A percentile compares a stretch with the other conserved stretches of the same genome.
phyloP scores from a whole-genome alignment of 1,284 basidiomycete genomes.

The Ganoderma multipileum region DNA sequence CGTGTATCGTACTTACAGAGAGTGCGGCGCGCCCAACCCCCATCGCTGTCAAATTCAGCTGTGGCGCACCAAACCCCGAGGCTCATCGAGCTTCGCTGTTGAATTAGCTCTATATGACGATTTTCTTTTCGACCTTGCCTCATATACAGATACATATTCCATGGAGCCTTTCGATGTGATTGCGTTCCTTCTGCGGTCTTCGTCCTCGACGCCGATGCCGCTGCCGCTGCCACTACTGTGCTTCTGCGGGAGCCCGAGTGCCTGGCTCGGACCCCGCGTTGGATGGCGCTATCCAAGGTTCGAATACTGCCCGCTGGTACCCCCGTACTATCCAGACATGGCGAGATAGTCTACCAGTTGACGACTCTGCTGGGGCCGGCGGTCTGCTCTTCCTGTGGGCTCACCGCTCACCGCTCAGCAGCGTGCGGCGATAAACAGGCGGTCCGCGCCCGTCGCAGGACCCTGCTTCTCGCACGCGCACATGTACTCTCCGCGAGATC shows the following conservation, averaged over 20 bases:
- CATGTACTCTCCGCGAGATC: not conserved
- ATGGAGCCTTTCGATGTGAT: not conserved
- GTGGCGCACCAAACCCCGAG: not conserved
- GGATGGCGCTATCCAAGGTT: no score
- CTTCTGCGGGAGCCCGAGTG: not conserved
- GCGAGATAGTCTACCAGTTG: not conserved
- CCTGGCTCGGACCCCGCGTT: no score
- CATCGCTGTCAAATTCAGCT: not conserved
- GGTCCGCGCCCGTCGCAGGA: not conserved
- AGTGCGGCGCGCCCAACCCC: slow-evolving; percentile 1
- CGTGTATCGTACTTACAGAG: not conserved
- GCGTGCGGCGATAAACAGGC: not conserved
- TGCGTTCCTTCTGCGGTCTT: not conserved
- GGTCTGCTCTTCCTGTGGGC: not conserved
- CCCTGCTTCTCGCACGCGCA: not conserved
- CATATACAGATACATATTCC: not conserved
- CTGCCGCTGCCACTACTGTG: not conserved
- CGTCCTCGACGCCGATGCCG: not conserved
- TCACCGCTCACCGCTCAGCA: not conserved
- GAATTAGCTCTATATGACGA: not conserved
- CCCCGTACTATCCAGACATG: not conserved
- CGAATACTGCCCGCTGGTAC: not conserved
- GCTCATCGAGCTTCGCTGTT: not conserved
- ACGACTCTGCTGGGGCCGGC: not conserved
- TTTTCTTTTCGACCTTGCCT: not conserved